Evolutionary conservation across 2,329 filamentous ascomycete genomes (phyloP).

Genomic region (Trichoderma harzianum): DNA sequence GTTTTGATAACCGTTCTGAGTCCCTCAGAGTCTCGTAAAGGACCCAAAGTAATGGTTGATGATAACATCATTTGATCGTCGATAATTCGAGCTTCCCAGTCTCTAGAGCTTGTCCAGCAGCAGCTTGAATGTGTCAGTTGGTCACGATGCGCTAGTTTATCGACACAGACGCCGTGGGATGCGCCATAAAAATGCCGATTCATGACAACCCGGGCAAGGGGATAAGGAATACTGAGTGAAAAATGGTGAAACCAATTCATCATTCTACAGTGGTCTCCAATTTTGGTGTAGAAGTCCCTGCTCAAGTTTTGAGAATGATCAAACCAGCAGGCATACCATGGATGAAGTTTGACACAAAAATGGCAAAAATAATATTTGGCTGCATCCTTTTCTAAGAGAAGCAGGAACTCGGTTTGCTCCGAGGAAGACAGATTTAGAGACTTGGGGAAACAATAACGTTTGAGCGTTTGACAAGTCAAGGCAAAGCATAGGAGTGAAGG

Average conservation of each 20-base stretch:
- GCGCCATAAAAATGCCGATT: constrained; percentile 21
- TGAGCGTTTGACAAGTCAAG: constrained; percentile 13
- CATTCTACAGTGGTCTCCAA: background rate
- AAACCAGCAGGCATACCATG: constrained; percentile 14
- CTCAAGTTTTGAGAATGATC: background rate
- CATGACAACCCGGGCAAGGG: constrained; percentile 18
- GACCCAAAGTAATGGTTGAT: background rate
- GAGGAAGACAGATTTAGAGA: background rate
- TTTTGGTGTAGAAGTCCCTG: background rate
- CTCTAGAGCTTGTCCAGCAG: background rate
- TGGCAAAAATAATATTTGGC: constrained; percentile 13
- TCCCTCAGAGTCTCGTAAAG: background rate
- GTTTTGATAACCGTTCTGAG: background rate
- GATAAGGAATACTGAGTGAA: constrained; percentile 4
- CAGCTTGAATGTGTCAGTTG: background rate
- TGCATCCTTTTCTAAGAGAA: constrained; percentile 19
- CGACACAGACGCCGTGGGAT: constrained; percentile 2
- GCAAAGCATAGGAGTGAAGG: constrained; percentile 17
- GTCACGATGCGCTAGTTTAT: background rate
- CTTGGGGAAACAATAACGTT: background rate
- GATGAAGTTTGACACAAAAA: constrained; percentile 15
- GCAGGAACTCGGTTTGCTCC: constrained; percentile 9
- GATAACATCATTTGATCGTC: constrained; percentile 20
- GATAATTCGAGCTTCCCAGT: constrained; percentile 19
- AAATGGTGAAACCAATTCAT: background rate